Base-by-base conservation (phyloP, 805 yeast species). In the Yarrowia hollandica region DNA sequence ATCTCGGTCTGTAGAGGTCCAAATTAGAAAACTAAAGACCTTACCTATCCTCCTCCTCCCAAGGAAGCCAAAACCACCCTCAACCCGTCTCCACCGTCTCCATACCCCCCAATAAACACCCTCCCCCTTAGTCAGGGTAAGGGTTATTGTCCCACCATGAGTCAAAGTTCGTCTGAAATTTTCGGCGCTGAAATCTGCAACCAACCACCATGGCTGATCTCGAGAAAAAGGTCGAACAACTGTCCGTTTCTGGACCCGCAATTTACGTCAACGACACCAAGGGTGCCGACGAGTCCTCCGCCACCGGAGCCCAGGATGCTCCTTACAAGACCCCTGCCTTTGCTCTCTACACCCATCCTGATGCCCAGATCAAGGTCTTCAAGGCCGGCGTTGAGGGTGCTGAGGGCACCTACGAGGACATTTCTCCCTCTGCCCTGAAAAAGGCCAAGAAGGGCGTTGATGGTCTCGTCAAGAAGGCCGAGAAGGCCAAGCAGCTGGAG, bases 391-490 rank as follows among this genome's bases (percentile, higher is more conserved):
- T 80, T 63, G 86, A 81, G 56, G 81, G 54, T 19, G 35, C 50
- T 5, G 63, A 64, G 64, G 82, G 79, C 37, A 83, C 74, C 26
- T 92, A 81, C 70, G 81, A 76, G 65, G 92, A 86, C 67, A 91
- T 95, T 69, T 78, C 90, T 15, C 90, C 96, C 5, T 84, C 95
- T 57, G 97, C 96, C 6, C 76, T 92, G 70, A 94, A 94, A 77
- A 94, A 92, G 76, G 97, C 98, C 67, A 89, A 88, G 74, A 94
- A 94, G 73, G 97, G 96, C 62, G 94, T 87, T 60, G 97, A 91
- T 30, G 92, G 96, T 5, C 77, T 94, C 64, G 89, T 82, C 75
- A 92, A 91, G 77, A 87, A 85, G 73, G 81, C 77, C 56, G 90
- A 84, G 63, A 86, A 86, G 75, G 80, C 77, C 65, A 68, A 71